These are phyloP conservation scores for Cercospora sesami DNA, from an alignment of 2,329 filamentous ascomycete species.

Conservation along the genomic window DNA sequence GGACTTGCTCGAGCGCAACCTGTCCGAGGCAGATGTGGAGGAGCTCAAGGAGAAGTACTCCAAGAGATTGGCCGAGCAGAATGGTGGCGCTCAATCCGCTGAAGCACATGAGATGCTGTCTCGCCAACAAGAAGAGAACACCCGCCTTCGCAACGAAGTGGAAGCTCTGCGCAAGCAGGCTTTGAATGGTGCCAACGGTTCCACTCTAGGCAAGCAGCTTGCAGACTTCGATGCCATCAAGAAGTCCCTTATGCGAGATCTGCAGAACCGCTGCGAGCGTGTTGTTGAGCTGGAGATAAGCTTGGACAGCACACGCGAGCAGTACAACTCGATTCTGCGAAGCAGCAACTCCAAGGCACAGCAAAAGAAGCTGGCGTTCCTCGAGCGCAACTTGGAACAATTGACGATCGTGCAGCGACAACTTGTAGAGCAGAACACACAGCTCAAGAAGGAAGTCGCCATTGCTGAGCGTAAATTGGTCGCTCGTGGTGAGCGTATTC, in stretches of 20 bases:
- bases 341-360: constrained; percentile 97
- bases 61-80: constrained; percentile 66
- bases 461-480: constrained; percentile 97
- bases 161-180: constrained; percentile 74
- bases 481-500: constrained; percentile 93
- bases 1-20: constrained; percentile 73
- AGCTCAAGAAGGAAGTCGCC: constrained; percentile 97
- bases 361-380: constrained; percentile 99
- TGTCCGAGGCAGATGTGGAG: constrained; percentile 74
- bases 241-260: constrained; percentile 97
- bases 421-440: constrained; percentile 95
- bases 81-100: constrained; percentile 56
- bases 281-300: constrained; percentile 97
- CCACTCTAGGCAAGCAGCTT: constrained; percentile 93
- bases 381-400: constrained; percentile 97
- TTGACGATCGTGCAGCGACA: constrained; percentile 96
- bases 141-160: constrained; percentile 75
- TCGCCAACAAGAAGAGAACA: constrained; percentile 78
- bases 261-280: constrained; percentile 96
- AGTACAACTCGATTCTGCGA: constrained; percentile 97
- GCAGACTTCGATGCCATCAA: constrained; percentile 99
- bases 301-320: constrained; percentile 93
- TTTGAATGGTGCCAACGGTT: constrained; percentile 61
- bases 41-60: constrained; percentile 80
- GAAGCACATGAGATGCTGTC: constrained; percentile 67